Evolutionary conservation across 257 asterid species (phyloP).

Genomic region (Capsicum baccatum): DNA sequence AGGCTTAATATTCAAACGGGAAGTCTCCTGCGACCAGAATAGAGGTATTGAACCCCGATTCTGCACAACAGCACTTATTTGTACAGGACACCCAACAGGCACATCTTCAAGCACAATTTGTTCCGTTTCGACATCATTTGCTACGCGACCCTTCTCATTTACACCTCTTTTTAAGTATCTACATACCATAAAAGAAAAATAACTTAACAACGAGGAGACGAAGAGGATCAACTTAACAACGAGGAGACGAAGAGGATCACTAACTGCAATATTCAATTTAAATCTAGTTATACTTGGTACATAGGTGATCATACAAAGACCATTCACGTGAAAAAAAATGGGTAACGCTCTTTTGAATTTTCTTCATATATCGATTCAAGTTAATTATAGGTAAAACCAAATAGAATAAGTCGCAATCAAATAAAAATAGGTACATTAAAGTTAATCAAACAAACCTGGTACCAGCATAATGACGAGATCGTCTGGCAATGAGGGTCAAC

Average conservation of each 20-base stretch:
- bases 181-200: slow-evolving; percentile 33
- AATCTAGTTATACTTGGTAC: not conserved
- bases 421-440: slow-evolving; percentile 6
- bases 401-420: not conserved
- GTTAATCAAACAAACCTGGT: slow-evolving; percentile 63
- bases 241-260: not conserved
- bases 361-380: not conserved
- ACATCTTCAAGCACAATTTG: slow-evolving; percentile 84
- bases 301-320: not conserved
- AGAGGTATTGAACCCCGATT: slow-evolving; percentile 96
- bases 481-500: slow-evolving; percentile 83
- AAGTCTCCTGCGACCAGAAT: slow-evolving; percentile 96
- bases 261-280: slow-evolving; percentile 1
- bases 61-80: slow-evolving; percentile 87
- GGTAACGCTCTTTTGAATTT: not conserved
- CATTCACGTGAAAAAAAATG: not conserved
- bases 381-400: not conserved
- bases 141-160: slow-evolving; percentile 93
- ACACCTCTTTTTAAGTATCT: slow-evolving; percentile 94
- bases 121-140: slow-evolving; percentile 97
- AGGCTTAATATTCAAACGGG: slow-evolving; percentile 83
- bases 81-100: slow-evolving; percentile 55
- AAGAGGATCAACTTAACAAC: slow-evolving; percentile 1
- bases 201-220: slow-evolving; percentile 22
- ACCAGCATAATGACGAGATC: slow-evolving; percentile 98